Conservation (phyloP, 352 stramenopile species). For the Globisporangium paroecandrum region DNA sequence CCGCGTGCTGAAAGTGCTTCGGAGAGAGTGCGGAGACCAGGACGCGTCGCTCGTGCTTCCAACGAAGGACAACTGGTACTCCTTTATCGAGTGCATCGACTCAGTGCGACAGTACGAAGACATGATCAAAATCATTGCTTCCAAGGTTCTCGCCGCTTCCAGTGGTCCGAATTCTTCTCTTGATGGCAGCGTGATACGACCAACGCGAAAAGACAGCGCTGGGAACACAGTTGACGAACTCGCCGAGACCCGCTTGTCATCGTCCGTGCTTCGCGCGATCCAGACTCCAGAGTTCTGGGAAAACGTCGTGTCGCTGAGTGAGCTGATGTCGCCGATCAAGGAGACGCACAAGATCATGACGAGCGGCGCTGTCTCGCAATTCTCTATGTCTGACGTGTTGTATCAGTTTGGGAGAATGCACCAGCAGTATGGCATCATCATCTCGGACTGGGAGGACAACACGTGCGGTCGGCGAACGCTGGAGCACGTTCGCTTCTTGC, state of each 20-base stretch:
- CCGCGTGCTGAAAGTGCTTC: conserved; percentile 49
- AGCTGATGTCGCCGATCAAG: conserved; percentile 78
- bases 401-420: conserved; percentile 81
- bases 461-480: conserved; percentile 37
- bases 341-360: conserved; percentile 69
- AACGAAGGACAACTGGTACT: conserved; percentile 52
- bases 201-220: conserved; percentile 38
- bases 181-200: conserved; percentile 8
- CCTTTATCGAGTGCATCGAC: conserved; percentile 78
- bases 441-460: conserved; percentile 70
- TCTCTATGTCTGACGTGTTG: conserved; percentile 64
- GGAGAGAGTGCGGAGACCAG: conserved; percentile 61
- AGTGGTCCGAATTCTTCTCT: background rate
- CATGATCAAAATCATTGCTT: conserved; percentile 81
- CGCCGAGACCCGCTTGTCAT: conserved; percentile 35
- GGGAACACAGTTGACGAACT: conserved; percentile 45
- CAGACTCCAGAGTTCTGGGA: conserved; percentile 72
- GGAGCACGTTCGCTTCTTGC: conserved; percentile 55
- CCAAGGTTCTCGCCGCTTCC: conserved; percentile 40
- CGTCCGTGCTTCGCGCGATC: conserved; percentile 47
- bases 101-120: conserved; percentile 78
- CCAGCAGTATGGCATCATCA: conserved; percentile 65
- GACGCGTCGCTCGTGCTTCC: conserved; percentile 53
- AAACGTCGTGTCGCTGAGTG: conserved; percentile 64
- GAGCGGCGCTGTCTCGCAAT: conserved; percentile 29